Base-by-base conservation (phyloP, 2,329 filamentous ascomycete genomes). In the Epichloe amarillans region DNA sequence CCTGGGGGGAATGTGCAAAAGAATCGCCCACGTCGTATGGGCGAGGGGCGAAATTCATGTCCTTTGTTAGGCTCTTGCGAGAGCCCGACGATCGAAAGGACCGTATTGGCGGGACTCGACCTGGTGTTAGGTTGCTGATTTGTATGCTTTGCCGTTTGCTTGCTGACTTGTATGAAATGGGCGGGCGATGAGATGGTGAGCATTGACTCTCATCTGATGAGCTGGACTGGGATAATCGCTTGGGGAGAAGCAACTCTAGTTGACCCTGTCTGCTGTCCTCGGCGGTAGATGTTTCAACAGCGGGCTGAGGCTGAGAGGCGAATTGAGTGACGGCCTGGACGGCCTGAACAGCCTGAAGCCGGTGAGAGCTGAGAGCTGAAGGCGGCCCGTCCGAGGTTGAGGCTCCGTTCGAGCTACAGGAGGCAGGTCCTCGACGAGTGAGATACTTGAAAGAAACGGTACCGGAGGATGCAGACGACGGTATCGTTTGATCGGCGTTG, bases 71-170 rank as follows among this genome's bases (percentile, higher is more conserved):
- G 61, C 75, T 79, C 63, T 72, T 76, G 56, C 78, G 75, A 54
- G 76, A 76, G 57, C 72, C 74, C 38, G 77, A 79, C 26, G 76
- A 78, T 53, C 77, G 72, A 56, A 79, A 78, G 8, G 69, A 67
- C 50, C 77, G 73, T 60, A 79, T 79, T 7, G 76, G 76, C 15
- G 76, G 74, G 40, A 79, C 69, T 46, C 69, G 68, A 52, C 66
- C 64, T 30, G 67, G 64, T 12, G 61, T 59, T 43, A 64, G 60
- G 44, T 64, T 61, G 35, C 56, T 56, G 38, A 61, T 54, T 52
- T 71, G 66, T 47, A 59, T 58, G 52, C 58, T 59, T 51, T 59
- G 58, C 52, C 57, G 53, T 46, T 53, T 64, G 49, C 62, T 60
- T 45, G 68, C 70, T 26, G 68, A 66, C 56, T 69, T 73, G 63